A percentile compares a stretch with the other conserved stretches of the same genome.
phyloP scores from a whole-genome alignment of 108 stramenopile genomes.

The Skeletonema costatum region DNA sequence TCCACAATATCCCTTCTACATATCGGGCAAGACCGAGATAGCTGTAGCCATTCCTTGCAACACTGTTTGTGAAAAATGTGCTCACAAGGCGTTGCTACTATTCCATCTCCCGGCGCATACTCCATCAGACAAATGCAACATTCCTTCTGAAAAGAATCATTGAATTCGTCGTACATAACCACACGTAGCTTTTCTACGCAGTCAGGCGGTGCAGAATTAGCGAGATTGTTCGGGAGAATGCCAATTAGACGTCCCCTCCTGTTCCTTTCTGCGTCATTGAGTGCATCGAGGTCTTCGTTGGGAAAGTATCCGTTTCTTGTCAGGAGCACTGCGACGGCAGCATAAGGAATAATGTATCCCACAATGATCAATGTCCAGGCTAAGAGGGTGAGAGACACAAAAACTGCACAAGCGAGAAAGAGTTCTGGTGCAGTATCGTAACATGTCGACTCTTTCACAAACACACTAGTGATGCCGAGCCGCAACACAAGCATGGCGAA shows the following conservation, averaged over 20 bases:
- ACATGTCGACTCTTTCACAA: slow-evolving; percentile 48
- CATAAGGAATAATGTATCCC: slow-evolving; percentile 69
- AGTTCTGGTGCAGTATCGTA: slow-evolving; percentile 64
- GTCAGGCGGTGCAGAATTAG: slow-evolving; percentile 61
- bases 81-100: slow-evolving; percentile 71
- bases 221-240: slow-evolving; percentile 57
- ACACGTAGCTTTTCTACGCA: slow-evolving; percentile 52
- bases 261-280: slow-evolving; percentile 24
- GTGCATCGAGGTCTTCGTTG: slow-evolving; percentile 28
- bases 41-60: slow-evolving; percentile 71
- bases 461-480: slow-evolving; percentile 59
- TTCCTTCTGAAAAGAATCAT: slow-evolving; percentile 54
- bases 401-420: slow-evolving; percentile 50
- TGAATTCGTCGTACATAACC: slow-evolving; percentile 47
- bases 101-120: slow-evolving; percentile 53
- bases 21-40: slow-evolving; percentile 71
- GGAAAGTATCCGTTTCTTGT: slow-evolving; percentile 75
- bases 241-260: slow-evolving; percentile 28
- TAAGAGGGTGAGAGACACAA: slow-evolving; percentile 59
- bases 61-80: slow-evolving; percentile 81
- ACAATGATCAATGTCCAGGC: slow-evolving; percentile 68
- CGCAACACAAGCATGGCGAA: slow-evolving; percentile 64
- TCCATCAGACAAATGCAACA: slow-evolving; percentile 81
- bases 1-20: slow-evolving; percentile 66
- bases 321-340: slow-evolving; percentile 60